Evolutionary conservation across 768 basidiomycete genomes (phyloP).

Genomic region (Suillus clintonianus): DNA sequence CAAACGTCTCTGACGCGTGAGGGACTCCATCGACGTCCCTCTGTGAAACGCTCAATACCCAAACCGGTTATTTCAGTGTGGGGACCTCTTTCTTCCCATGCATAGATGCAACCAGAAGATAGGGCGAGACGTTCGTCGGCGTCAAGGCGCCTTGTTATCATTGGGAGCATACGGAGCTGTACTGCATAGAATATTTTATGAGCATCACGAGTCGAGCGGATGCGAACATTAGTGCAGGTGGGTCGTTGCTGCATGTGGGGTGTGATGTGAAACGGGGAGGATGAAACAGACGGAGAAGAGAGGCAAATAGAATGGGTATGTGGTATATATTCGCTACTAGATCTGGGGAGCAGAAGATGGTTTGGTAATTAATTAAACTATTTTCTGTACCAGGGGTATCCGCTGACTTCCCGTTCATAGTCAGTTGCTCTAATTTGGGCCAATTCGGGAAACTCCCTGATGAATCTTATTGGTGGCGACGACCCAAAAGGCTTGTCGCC

Average conservation of each 20-base stretch:
- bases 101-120: conserved; percentile 45
- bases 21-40: conserved; percentile 81
- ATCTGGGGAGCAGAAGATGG: conserved; percentile 32
- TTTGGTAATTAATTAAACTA: conserved; percentile 41
- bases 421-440: conserved; percentile 29
- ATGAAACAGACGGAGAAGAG: conserved; percentile 18
- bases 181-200: conserved; percentile 81
- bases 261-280: conserved; percentile 13
- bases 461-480: conserved; percentile 38
- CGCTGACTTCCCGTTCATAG: conserved; percentile 11
- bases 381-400: conserved; percentile 28
- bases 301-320: conserved; percentile 10
- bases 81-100: conserved; percentile 77
- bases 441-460: conserved; percentile 28
- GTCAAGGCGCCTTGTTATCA: conserved; percentile 78
- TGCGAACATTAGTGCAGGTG: conserved; percentile 70
- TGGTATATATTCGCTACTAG: conserved; percentile 34
- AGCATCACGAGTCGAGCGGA: conserved; percentile 75
- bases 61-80: conserved; percentile 75
- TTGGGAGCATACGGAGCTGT: conserved; percentile 59
- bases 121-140: conserved; percentile 71
- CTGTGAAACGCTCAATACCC: conserved; percentile 84
- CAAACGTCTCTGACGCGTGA: conserved; percentile 81
- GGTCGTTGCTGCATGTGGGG: conserved; percentile 64
- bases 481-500: conserved; percentile 43